Percentiles rank a stretch among this genome's conserved stretches.
Evolutionary conservation across 345 rosid genomes (phyloP).

Genomic region (Dovyalis caffra): DNA sequence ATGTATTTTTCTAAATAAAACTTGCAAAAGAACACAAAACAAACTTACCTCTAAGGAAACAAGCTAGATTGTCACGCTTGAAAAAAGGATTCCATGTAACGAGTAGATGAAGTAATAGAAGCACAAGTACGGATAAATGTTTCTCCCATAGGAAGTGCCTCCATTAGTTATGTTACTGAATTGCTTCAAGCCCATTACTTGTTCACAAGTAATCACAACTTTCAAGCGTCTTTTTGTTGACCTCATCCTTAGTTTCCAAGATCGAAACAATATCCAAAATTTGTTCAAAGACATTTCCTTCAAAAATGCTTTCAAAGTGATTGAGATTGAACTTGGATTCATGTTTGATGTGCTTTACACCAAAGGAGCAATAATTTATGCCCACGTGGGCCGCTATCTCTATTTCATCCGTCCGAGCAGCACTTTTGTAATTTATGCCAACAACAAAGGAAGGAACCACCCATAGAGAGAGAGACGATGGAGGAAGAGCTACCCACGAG

Average conservation of each 20-base stretch:
- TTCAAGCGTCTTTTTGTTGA: slow-evolving; percentile 44
- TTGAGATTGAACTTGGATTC: slow-evolving; percentile 34
- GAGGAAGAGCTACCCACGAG: too few relatives aligned
- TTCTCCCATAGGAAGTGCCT: not conserved
- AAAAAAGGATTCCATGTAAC: slow-evolving; percentile 29
- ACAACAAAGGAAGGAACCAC: too few relatives aligned
- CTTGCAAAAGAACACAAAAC: not conserved
- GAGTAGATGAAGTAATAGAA: not conserved
- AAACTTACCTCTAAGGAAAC: slow-evolving; percentile 60
- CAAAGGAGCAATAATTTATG: slow-evolving; percentile 33
- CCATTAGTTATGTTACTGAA: not conserved
- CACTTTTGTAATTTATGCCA: too few relatives aligned
- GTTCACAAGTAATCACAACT: slow-evolving; percentile 27
- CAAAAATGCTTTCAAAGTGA: slow-evolving; percentile 22
- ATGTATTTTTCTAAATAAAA: too few relatives aligned
- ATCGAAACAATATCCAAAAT: slow-evolving; percentile 18
- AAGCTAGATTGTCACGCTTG: slow-evolving; percentile 59
- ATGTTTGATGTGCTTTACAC: slow-evolving; percentile 44
- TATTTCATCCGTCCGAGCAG: slow-evolving; percentile 19
- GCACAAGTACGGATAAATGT: not conserved
- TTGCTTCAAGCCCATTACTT: slow-evolving; percentile 16
- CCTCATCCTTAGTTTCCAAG: slow-evolving; percentile 27
- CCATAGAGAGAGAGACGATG: too few relatives aligned
- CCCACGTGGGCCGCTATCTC: slow-evolving; percentile 16
- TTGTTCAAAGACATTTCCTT: not conserved